Evolutionary conservation across 1,139 yeast genomes (phyloP), one percentile per base, ranked within the genome.

Genomic region (Pneumocystis canis): DNA sequence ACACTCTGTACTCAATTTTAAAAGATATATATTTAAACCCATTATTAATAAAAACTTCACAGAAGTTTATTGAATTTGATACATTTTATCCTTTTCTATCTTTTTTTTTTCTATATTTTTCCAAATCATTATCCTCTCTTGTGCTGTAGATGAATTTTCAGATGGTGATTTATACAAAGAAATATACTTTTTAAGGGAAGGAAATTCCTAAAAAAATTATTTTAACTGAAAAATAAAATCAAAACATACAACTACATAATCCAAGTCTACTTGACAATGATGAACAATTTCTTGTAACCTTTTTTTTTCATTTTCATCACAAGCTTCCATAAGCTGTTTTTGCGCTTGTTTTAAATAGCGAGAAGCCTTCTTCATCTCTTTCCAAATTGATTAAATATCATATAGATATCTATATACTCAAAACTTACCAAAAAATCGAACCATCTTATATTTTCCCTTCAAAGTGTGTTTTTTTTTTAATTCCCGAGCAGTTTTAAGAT

Each of bases 361-460:
- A 39, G 81, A 70, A 0, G 97, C 95, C 79, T 92, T 94, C 76
- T 90, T 89, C 70, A 81, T 81, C 73, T 92, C 98, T 64, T 25
- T 40, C 3, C 30, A 18, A 7, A 25, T 20, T 14, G 5, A 58
- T 59, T 18, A 62, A 54, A 39, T n/a, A 31, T 16, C 20, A 60
- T n/a, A 28, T 33, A 39, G 14, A 31, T 25, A 62, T 28, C 32
- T 2, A 9, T 11, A 41, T 0, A 11, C 3, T 28, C 18, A 18
- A 30, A 47, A 28, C 66, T 11, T 59, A 63, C 66, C 66, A 67
- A 92, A 88, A 71, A 94, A 92, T 68, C 94, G 80, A 60, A 92
- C 92, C 94, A 89, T 90, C 71, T 89, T 97, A 73, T 94, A 92
- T 74, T 85, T 87, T 57, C 16, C 54, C 68, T 84, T 81, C n/a